Percentiles rank a stretch among this genome's conserved stretches.
These are phyloP conservation scores for Tricladium varicosporioides DNA, from an alignment of 2,329 filamentous ascomycete species.

Conservation along the genomic window DNA sequence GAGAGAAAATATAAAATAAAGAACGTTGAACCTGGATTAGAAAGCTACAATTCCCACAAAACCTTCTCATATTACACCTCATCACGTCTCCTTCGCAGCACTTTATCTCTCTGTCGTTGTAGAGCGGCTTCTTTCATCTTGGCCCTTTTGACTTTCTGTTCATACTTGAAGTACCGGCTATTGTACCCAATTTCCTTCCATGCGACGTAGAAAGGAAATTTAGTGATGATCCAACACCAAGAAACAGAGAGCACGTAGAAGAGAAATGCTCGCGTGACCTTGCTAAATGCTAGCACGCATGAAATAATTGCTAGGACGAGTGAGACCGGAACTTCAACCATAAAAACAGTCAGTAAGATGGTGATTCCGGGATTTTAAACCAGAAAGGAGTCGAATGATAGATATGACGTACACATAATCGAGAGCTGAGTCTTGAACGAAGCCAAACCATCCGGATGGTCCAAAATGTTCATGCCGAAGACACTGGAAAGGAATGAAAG, in stretches of 20 bases:
- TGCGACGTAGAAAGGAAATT: background rate
- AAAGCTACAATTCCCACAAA: too few species aligned
- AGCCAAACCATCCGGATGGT: too few species aligned
- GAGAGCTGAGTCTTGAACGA: background rate
- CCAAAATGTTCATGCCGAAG: conserved; percentile 10
- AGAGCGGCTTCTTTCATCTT: background rate
- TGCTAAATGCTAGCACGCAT: conserved; percentile 14
- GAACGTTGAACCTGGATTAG: too few species aligned
- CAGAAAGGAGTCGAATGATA: too few species aligned
- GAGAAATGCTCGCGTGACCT: conserved; percentile 2
- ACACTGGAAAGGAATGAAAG: conserved; percentile 9
- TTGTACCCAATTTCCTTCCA: conserved; percentile 2
- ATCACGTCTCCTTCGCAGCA: too few species aligned
- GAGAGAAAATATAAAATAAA: too few species aligned
- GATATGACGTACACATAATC: conserved; percentile 9
- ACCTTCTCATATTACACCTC: too few species aligned
- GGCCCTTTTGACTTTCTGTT: background rate
- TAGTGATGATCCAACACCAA: conserved; percentile 4
- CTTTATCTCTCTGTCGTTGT: too few species aligned
- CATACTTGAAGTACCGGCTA: background rate
- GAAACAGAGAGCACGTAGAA: conserved; percentile 1
- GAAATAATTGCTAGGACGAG: conserved; percentile 7
- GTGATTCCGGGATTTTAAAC: too few species aligned
- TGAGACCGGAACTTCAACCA: conserved; percentile 11
- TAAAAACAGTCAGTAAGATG: background rate